Evolutionary conservation across 169 alveolate genomes (phyloP).

Genomic region (Plasmodium chabaudi): DNA sequence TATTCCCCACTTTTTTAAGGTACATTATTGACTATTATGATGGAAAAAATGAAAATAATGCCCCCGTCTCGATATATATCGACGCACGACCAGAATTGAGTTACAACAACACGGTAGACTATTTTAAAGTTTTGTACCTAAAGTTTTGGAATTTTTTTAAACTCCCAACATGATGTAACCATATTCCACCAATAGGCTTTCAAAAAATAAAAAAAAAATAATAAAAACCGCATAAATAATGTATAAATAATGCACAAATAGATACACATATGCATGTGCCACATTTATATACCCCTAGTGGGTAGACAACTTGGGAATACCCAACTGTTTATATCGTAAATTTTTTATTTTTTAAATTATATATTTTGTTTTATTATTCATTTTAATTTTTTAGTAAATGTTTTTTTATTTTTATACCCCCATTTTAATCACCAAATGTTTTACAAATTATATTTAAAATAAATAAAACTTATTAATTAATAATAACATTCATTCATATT

Average conservation of each 20-base stretch:
- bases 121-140: constrained; percentile 29
- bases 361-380: too few relatives aligned
- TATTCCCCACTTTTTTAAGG: neutral
- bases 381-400: too few relatives aligned
- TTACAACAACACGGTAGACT: constrained; percentile 20
- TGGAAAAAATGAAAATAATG: constrained; percentile 47
- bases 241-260: neutral
- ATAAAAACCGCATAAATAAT: neutral
- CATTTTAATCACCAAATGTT: too few relatives aligned
- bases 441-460: too few relatives aligned
- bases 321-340: too few relatives aligned
- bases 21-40: constrained; percentile 58
- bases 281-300: too few relatives aligned
- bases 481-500: too few relatives aligned
- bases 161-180: too few relatives aligned
- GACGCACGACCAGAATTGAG: constrained; percentile 52
- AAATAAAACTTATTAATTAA: too few relatives aligned
- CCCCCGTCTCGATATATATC: constrained; percentile 46
- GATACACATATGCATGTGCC: neutral
- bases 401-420: too few relatives aligned
- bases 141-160: constrained; percentile 25
- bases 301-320: too few relatives aligned
- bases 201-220: neutral
- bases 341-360: too few relatives aligned
- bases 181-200: neutral